Conservation (phyloP, 306 rosid genomes). For the Abrus precatorius region DNA sequence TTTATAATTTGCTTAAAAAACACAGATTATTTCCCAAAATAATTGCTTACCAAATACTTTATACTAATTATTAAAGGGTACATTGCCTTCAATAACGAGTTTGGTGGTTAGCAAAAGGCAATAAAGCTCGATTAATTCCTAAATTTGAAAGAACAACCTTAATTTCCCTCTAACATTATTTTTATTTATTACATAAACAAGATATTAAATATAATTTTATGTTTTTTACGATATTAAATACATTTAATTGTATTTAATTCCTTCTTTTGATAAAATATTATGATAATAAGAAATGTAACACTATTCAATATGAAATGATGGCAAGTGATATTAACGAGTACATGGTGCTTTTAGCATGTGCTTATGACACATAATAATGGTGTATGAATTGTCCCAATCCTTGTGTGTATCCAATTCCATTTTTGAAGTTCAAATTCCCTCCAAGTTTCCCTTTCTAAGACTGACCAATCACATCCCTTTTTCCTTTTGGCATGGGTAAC, state of each 20-base stretch:
- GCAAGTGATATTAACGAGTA: neutral
- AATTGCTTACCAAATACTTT: neutral
- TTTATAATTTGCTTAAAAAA: neutral
- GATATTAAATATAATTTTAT: no score
- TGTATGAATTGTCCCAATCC: slow-evolving; percentile 38
- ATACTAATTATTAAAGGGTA: slow-evolving; percentile 14
- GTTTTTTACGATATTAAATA: no score
- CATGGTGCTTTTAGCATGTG: slow-evolving; percentile 37
- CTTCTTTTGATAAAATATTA: no score
- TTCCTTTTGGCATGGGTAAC: slow-evolving; percentile 43
- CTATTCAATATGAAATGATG: neutral
- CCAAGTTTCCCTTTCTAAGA: slow-evolving; percentile 37
- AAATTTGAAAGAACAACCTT: neutral
- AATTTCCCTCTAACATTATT: no score
- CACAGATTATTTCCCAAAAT: neutral
- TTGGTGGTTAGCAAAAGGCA: slow-evolving; percentile 1
- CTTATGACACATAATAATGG: slow-evolving; percentile 13
- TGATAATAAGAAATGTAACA: no score
- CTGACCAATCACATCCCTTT: slow-evolving; percentile 49
- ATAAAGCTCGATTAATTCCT: slow-evolving; percentile 23
- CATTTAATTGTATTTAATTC: no score
- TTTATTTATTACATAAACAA: no score
- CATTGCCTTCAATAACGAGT: slow-evolving; percentile 19
- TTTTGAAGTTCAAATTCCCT: slow-evolving; percentile 35
- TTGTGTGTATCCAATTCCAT: slow-evolving; percentile 16